Conservation (phyloP, 1,284 basidiomycete genomes). For the Schizophyllum commune region DNA sequence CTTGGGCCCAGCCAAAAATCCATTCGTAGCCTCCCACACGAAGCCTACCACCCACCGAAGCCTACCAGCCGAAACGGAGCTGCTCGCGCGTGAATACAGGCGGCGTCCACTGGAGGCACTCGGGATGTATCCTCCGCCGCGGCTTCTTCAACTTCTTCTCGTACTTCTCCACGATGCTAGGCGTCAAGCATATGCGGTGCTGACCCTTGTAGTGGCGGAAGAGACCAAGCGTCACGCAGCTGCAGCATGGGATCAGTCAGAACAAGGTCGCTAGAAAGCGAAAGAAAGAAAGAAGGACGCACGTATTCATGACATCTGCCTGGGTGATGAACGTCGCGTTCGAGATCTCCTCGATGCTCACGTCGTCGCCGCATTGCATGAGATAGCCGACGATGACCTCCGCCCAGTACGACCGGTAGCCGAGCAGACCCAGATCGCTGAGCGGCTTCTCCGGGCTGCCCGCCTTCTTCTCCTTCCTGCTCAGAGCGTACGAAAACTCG, state of each 20-base stretch:
- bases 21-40: too few relatives aligned
- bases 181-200: slow-evolving; percentile 90
- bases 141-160: slow-evolving; percentile 80
- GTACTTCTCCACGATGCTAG: slow-evolving; percentile 87
- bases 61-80: slow-evolving; percentile 77
- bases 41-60: too few relatives aligned
- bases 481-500: slow-evolving; percentile 97
- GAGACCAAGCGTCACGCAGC: slow-evolving; percentile 89
- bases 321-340: slow-evolving; percentile 96
- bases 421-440: slow-evolving; percentile 87
- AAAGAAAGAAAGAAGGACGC: slow-evolving; percentile 29
- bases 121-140: slow-evolving; percentile 73
- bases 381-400: slow-evolving; percentile 94
- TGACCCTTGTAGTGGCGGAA: slow-evolving; percentile 97
- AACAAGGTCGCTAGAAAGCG: too few relatives aligned
- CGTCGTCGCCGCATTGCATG: slow-evolving; percentile 66
- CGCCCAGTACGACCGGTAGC: slow-evolving; percentile 96
- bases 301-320: slow-evolving; percentile 97
- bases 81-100: slow-evolving; percentile 88
- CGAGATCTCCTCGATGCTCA: slow-evolving; percentile 96
- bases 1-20: too few relatives aligned
- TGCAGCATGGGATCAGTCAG: slow-evolving; percentile 24
- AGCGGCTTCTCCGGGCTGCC: slow-evolving; percentile 98
- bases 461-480: slow-evolving; percentile 92
- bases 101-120: slow-evolving; percentile 88